These are phyloP conservation scores for Hyphopichia buzzinii DNA, from an alignment of 1,139 yeast species.

Conservation along the genomic window DNA sequence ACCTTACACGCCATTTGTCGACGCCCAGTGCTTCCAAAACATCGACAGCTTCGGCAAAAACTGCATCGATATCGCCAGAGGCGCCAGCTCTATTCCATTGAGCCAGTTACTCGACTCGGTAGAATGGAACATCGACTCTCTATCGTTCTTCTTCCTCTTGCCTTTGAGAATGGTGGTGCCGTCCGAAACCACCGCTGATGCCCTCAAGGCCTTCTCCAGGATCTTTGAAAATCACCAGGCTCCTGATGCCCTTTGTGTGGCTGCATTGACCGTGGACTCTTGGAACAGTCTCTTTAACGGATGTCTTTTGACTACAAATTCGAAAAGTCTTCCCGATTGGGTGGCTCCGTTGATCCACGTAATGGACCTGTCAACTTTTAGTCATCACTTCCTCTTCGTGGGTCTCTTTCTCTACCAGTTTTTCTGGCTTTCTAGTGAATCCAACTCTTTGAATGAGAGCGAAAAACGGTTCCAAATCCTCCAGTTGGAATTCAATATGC, in stretches of 20 bases:
- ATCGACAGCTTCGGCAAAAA: constrained; percentile 15
- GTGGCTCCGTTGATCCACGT: constrained; percentile 8
- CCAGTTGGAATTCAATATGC: constrained; percentile 21
- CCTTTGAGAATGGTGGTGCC: constrained; percentile 15
- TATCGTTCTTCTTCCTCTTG: constrained; percentile 18
- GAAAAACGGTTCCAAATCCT: constrained; percentile 13
- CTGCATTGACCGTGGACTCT: constrained; percentile 19
- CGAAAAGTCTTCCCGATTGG: constrained; percentile 1
- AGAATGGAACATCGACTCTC: constrained; percentile 14
- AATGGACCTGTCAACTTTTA: constrained; percentile 14
- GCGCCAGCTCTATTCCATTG: neutral
- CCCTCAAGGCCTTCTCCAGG: constrained; percentile 13
- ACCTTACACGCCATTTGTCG: constrained; percentile 19
- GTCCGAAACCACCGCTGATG: constrained; percentile 6
- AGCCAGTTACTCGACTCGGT: constrained; percentile 7
- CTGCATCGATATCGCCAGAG: constrained; percentile 17
- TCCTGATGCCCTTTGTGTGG: constrained; percentile 7
- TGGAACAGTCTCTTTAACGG: constrained; percentile 15
- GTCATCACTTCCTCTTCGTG: constrained; percentile 16
- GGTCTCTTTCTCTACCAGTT: constrained; percentile 15
- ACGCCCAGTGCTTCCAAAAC: constrained; percentile 9
- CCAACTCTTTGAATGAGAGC: constrained; percentile 4
- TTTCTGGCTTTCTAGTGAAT: constrained; percentile 14
- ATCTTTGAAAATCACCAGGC: constrained; percentile 6
- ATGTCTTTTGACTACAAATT: constrained; percentile 10